Conservation (phyloP, 495 filamentous ascomycete genomes). For the Neurospora sp. region DNA sequence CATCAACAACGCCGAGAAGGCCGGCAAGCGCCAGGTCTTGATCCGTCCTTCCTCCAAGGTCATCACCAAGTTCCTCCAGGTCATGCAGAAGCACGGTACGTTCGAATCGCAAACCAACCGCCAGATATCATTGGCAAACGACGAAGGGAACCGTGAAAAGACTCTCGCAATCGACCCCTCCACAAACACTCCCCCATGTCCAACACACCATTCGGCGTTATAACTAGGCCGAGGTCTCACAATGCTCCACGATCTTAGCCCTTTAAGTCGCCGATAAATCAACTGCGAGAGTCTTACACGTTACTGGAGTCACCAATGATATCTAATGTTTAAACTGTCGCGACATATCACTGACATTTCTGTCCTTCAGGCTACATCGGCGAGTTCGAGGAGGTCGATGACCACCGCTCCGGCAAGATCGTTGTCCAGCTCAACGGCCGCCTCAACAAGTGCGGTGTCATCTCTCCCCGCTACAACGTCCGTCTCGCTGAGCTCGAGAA, state of each 20-base stretch:
- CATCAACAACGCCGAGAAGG: constrained; percentile 99
- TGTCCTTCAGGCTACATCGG: constrained; percentile 80
- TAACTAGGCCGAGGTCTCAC: constrained; percentile 96
- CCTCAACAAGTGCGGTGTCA: constrained; percentile 98
- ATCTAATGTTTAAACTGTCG: constrained; percentile 83
- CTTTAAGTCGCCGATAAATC: constrained; percentile 99
- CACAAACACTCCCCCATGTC: not conserved
- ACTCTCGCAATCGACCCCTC: constrained; percentile 9
- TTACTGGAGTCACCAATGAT: constrained; percentile 63
- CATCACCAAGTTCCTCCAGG: constrained; percentile 95
- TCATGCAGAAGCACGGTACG: constrained; percentile 99
- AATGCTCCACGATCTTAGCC: constrained; percentile 72
- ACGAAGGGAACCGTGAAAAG: not conserved
- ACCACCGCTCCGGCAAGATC: constrained; percentile 98
- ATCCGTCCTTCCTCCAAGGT: constrained; percentile 97
- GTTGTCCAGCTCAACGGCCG: constrained; percentile 94
- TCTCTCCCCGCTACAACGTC: constrained; percentile 97
- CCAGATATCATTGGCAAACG: not conserved
- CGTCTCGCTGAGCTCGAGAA: constrained; percentile 95
- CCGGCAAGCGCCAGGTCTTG: constrained; percentile 94
- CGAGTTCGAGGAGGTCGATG: constrained; percentile 99
- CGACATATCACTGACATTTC: constrained; percentile 59
- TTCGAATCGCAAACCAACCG: constrained; percentile 35
- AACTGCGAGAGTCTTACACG: constrained; percentile 81
- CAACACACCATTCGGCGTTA: constrained; percentile 63